Percentiles rank a stretch among this genome's conserved stretches.
Evolutionary conservation across 768 basidiomycete genomes (phyloP).

Genomic region (Macrolepiota albuminosa): DNA sequence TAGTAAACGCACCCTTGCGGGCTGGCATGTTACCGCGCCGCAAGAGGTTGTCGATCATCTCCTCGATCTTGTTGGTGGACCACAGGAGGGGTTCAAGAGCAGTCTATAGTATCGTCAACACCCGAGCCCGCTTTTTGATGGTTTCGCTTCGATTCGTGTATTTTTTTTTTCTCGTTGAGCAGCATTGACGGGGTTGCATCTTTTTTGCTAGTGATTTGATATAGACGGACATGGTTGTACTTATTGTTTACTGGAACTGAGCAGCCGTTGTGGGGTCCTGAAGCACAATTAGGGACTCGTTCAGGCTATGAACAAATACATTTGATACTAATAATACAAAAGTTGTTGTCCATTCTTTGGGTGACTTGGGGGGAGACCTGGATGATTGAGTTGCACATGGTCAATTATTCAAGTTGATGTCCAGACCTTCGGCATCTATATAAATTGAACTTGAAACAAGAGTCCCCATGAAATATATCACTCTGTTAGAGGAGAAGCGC

Average conservation of each 20-base stretch:
- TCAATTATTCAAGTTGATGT: too few relatives aligned
- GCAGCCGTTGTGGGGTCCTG: not conserved
- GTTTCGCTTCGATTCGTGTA: not conserved
- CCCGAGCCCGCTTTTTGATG: too few relatives aligned
- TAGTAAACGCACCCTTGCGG: conserved; percentile 84
- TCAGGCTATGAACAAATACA: not conserved
- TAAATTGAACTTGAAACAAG: too few relatives aligned
- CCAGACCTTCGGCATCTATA: too few relatives aligned
- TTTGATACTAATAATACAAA: not conserved
- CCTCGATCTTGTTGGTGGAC: conserved; percentile 46
- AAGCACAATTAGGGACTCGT: too few relatives aligned
- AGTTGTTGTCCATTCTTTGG: too few relatives aligned
- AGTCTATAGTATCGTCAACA: not conserved
- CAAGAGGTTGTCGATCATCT: conserved; percentile 83
- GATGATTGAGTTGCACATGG: too few relatives aligned
- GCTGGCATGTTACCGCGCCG: conserved; percentile 89
- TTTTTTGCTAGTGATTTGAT: not conserved
- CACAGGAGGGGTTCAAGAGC: conserved; percentile 3
- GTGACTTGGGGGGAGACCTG: too few relatives aligned
- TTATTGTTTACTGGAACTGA: not conserved
- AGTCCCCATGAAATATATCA: too few relatives aligned
- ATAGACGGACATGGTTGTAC: not conserved
- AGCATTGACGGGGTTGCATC: not conserved
- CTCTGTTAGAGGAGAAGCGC: too few relatives aligned
- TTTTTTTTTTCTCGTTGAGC: not conserved